phyloP scores from a whole-genome alignment of 805 yeast genomes.

The Alloascoidea africana region DNA sequence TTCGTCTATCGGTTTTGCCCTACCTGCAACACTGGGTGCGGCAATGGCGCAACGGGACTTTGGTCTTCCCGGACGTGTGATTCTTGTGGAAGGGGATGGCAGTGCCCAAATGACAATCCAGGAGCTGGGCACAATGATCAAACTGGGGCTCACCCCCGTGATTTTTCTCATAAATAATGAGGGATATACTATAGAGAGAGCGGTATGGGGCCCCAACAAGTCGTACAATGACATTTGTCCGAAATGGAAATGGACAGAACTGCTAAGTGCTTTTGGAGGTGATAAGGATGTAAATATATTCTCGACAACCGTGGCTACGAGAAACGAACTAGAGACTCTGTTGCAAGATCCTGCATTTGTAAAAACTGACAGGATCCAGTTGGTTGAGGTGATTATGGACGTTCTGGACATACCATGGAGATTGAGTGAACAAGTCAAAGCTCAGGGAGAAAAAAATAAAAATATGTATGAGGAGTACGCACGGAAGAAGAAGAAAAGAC shows the following conservation, averaged over 20 bases:
- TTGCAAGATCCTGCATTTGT: constrained; percentile 15
- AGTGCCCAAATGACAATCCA: constrained; percentile 73
- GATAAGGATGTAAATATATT: constrained; percentile 14
- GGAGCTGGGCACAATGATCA: constrained; percentile 38
- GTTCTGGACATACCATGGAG: constrained; percentile 39
- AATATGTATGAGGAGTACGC: constrained; percentile 3
- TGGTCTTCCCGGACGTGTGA: constrained; percentile 26
- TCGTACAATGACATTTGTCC: constrained; percentile 53
- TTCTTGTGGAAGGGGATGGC: constrained; percentile 61
- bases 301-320: constrained; percentile 15
- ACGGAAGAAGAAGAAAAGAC: too few species aligned
- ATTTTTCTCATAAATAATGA: constrained; percentile 49
- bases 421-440: constrained; percentile 12
- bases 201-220: constrained; percentile 49
- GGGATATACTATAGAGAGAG: constrained; percentile 64
- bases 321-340: constrained; percentile 17
- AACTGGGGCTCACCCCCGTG: constrained; percentile 35
- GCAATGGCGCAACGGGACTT: constrained; percentile 46
- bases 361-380: constrained; percentile 17
- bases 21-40: constrained; percentile 58
- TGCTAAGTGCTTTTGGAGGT: constrained; percentile 44
- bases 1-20: constrained; percentile 59
- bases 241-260: constrained; percentile 49
- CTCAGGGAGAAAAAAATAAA: constrained; percentile 2
- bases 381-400: constrained; percentile 34